phyloP scores from a whole-genome alignment of 129 eudicot species.

The Flaveria brownii region DNA sequence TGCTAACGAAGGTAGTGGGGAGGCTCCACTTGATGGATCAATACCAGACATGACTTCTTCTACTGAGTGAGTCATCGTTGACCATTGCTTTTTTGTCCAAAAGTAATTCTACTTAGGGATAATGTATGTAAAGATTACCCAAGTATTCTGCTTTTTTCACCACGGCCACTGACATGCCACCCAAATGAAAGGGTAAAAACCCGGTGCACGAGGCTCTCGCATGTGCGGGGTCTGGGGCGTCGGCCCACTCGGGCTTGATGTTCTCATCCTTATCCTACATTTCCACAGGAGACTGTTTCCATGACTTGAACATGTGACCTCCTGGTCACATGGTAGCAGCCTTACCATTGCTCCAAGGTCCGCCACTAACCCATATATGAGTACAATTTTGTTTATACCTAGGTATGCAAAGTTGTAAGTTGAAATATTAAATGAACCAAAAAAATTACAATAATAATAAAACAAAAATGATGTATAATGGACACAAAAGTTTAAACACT shows the following conservation, averaged over 20 bases:
- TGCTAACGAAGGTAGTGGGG: conserved; percentile 93
- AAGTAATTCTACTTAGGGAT: background rate
- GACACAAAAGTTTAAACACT: background rate
- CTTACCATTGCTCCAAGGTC: background rate
- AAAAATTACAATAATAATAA: background rate
- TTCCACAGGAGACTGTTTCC: no score
- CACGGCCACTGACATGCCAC: background rate
- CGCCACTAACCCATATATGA: background rate
- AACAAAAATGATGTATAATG: background rate
- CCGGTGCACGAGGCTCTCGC: background rate
- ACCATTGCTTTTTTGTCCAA: conserved; percentile 6
- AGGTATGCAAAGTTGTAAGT: background rate
- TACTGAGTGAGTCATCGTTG: conserved; percentile 66
- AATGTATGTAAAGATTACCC: background rate
- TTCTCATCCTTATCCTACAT: no score
- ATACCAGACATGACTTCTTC: conserved; percentile 99
- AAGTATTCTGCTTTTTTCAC: background rate
- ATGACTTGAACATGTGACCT: background rate
- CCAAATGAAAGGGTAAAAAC: background rate
- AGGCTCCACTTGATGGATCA: conserved; percentile 96
- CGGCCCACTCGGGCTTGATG: no score
- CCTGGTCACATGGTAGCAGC: background rate
- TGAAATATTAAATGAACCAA: background rate
- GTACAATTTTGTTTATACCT: background rate
- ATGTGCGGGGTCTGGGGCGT: no score